Evolutionary conservation across 2,329 filamentous ascomycete genomes (phyloP).

Genomic region (Nakataea oryzae): DNA sequence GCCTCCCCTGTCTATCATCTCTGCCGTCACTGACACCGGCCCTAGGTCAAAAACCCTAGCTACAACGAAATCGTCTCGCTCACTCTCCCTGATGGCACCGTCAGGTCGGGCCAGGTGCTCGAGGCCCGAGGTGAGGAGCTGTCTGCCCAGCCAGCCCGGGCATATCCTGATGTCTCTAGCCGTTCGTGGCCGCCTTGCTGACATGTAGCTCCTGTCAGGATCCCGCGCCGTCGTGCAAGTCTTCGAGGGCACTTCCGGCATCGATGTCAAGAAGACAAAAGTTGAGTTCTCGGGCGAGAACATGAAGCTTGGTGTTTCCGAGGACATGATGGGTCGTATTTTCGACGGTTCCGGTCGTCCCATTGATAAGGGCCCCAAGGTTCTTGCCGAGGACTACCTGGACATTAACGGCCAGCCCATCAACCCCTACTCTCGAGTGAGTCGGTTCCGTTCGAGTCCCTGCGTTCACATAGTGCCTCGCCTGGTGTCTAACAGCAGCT

Average conservation of each 20-base stretch:
- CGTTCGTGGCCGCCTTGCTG: background rate
- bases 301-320: constrained; percentile 96
- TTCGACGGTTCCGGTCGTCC: constrained; percentile 97
- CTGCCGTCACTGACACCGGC: constrained; percentile 11
- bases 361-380: constrained; percentile 98
- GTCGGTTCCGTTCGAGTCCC: constrained; percentile 14
- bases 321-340: constrained; percentile 98
- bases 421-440: constrained; percentile 92
- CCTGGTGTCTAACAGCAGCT: background rate
- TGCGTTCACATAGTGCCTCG: too few species aligned
- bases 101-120: constrained; percentile 88
- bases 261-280: constrained; percentile 99
- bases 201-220: constrained; percentile 40
- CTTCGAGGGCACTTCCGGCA: constrained; percentile 92
- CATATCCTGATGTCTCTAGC: background rate
- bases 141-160: background rate
- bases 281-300: constrained; percentile 96
- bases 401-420: constrained; percentile 99
- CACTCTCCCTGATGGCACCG: constrained; percentile 89
- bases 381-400: constrained; percentile 93
- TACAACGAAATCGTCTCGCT: constrained; percentile 98
- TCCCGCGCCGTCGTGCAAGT: constrained; percentile 94
- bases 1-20: background rate
- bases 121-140: constrained; percentile 76
- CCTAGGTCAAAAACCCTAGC: constrained; percentile 87